Evolutionary conservation across 2,329 filamentous ascomycete species (phyloP).

Genomic region (Sclerotinia nivalis): DNA sequence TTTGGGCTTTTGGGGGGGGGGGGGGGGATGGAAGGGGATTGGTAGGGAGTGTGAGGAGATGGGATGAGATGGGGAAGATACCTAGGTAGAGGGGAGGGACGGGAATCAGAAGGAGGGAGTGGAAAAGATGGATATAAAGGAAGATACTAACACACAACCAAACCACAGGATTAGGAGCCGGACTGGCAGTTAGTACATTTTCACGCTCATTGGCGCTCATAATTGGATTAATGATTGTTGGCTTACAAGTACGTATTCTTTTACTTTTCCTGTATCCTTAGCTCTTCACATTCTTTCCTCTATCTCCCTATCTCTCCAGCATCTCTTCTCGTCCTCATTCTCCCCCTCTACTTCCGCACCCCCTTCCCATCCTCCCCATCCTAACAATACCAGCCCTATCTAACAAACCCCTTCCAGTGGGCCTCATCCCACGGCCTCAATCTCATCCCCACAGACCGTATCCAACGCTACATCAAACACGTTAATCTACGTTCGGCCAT

Average conservation of each 20-base stretch:
- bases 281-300: no score
- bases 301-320: not conserved
- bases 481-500: conserved; percentile 49
- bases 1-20: not conserved
- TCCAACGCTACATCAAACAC: conserved; percentile 53
- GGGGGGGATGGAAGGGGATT: not conserved
- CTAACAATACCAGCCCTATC: conserved; percentile 4
- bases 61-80: no score
- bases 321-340: not conserved
- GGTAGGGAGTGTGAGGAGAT: no score
- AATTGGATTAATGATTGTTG: conserved; percentile 63
- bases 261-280: no score
- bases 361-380: not conserved
- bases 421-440: conserved; percentile 54
- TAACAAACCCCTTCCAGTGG: conserved; percentile 42
- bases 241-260: conserved; percentile 39
- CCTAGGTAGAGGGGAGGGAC: no score
- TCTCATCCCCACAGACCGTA: conserved; percentile 41
- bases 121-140: not conserved
- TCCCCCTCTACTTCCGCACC: not conserved
- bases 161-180: conserved; percentile 34
- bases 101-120: not conserved
- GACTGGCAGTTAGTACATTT: conserved; percentile 65
- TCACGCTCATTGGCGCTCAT: conserved; percentile 69
- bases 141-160: not conserved